Evolutionary conservation across 169 alveolate genomes (phyloP), one percentile per base, ranked within the genome.

Genomic region (Cryptosporidium ubiquitum): DNA sequence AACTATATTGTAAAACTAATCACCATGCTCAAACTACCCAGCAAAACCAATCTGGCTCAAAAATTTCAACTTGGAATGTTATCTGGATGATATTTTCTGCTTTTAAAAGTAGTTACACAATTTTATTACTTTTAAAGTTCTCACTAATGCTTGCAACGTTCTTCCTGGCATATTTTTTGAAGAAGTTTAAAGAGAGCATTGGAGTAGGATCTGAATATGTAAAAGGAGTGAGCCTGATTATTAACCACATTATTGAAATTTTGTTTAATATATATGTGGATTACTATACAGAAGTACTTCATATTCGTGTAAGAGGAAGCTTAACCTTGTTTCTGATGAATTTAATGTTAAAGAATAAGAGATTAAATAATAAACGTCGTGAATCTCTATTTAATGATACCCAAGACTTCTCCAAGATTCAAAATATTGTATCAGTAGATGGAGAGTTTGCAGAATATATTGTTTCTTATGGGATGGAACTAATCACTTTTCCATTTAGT

Each of bases 391-490:
- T 37, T 66, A 2, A 37, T 6, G 64, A 69, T 23, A 35, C 44
- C 26, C 66, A 44, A n/a, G 39, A 12, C 39, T 64, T 79, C 42
- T 68, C 89, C 12, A 79, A 47, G 66, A 35, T 79, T 16, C 89
- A 79, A 29, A 79, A 64, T 42, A 26, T 79, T 29, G 58, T 79
- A 14, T 60, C 89, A 0, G 89, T 79, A 2, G 89, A 79, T 58
- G 89, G 89, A 1, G 89, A 79, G 23, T 79, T 79, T 79, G 47
- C 89, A 1, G 89, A 79, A 26, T 79, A 79, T 49, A 61, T 64
- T 35, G 55, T 79, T 5, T 79, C 89, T 7, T 79, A 79, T 47
- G 75, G 74, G 5, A 18, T 79, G 26, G 89, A 79, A n/a, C 47
- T 79, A 5, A 61, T 79, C 20, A 37, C 58, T 16, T 64, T 79